Conservation (phyloP, 306 rosid genomes). For the Gynostemma pentaphyllum region DNA sequence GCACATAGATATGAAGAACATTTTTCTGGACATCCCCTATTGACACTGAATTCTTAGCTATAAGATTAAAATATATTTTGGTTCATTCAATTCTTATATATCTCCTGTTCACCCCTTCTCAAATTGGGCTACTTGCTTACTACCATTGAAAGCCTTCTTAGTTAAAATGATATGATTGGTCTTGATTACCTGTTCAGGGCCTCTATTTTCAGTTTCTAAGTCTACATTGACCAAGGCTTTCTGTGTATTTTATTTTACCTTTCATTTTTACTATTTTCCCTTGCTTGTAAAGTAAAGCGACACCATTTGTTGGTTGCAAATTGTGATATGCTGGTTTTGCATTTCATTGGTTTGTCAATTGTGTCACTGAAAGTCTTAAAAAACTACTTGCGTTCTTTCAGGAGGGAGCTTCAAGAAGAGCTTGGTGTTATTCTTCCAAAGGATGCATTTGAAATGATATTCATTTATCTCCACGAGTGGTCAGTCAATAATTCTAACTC, state of each 20-base stretch:
- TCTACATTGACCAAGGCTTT: background rate
- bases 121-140: background rate
- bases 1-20: background rate
- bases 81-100: background rate
- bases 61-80: too few relatives aligned
- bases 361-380: background rate
- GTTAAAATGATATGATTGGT: background rate
- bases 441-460: constrained; percentile 82
- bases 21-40: background rate
- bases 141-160: background rate
- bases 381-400: constrained; percentile 24
- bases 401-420: constrained; percentile 94
- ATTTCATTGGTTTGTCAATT: background rate
- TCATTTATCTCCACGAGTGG: constrained; percentile 71
- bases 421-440: constrained; percentile 74
- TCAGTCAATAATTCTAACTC: constrained; percentile 22
- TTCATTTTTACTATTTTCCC: background rate
- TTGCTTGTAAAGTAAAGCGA: background rate
- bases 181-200: background rate
- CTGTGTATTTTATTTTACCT: background rate
- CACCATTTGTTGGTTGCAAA: background rate
- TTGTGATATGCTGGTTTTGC: background rate
- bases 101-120: background rate
- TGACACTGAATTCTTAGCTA: background rate
- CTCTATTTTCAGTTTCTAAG: background rate